Conservation (phyloP, 495 filamentous ascomycete species). For the Penicillium manginii region DNA sequence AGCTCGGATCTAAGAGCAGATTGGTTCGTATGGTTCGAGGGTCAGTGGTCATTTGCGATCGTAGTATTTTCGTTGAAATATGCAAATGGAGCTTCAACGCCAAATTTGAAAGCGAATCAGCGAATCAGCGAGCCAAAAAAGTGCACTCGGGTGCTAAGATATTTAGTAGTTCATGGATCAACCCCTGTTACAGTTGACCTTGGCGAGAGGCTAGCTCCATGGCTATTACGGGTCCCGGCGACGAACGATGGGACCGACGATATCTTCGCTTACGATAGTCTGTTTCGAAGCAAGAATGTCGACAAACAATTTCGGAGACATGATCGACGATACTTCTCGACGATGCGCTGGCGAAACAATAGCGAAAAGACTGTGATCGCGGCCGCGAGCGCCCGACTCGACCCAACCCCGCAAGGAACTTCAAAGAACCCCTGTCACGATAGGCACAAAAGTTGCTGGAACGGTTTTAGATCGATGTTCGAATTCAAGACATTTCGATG, state of each 20-base stretch:
- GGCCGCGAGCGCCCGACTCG: conserved; percentile 3
- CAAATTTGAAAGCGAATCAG: neutral
- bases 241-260: neutral
- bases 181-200: neutral
- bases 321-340: neutral
- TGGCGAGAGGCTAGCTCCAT: too few species aligned
- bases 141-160: neutral
- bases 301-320: neutral
- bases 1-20: too few species aligned
- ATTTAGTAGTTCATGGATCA: neutral
- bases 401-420: neutral
- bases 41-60: too few species aligned
- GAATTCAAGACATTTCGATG: neutral
- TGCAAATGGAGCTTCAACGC: too few species aligned
- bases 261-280: neutral
- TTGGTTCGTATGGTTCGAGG: too few species aligned
- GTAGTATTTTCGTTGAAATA: too few species aligned
- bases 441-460: neutral
- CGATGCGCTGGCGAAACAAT: neutral
- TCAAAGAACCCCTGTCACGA: neutral
- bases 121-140: neutral
- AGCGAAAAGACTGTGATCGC: neutral
- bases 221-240: neutral
- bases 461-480: neutral
- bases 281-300: neutral